Conservation (phyloP, 2,329 filamentous ascomycete genomes). For the Trichoderma polysporum region DNA sequence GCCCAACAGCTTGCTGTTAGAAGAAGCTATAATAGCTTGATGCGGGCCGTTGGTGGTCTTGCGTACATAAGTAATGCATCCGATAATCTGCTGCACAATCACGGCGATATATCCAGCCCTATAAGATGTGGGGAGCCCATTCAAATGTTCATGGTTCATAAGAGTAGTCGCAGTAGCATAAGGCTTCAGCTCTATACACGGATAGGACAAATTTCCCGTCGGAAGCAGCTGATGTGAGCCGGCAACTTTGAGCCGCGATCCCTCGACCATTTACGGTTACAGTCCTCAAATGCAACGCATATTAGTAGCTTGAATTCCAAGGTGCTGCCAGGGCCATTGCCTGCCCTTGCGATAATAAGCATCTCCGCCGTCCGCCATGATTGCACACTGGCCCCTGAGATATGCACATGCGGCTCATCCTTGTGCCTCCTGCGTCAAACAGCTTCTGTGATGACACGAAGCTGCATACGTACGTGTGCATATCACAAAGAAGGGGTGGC, state of each 20-base stretch:
- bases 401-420: conserved; percentile 1
- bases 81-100: background rate
- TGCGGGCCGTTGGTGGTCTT: background rate
- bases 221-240: background rate
- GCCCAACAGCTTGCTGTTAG: background rate
- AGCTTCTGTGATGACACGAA: background rate
- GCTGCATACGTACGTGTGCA: background rate
- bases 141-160: background rate
- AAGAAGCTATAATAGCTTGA: background rate
- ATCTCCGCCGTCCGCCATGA: background rate
- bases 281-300: background rate
- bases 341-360: background rate
- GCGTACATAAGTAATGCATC: background rate
- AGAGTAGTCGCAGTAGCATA: background rate
- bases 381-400: background rate
- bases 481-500: background rate
- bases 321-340: background rate
- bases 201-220: background rate
- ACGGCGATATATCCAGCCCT: background rate
- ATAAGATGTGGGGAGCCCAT: background rate
- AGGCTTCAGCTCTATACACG: background rate
- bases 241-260: background rate
- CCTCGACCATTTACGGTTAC: background rate
- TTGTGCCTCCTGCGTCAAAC: background rate
- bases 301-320: background rate